Base-by-base conservation (phyloP, 352 stramenopile genomes). In the Phytophthora vignae region DNA sequence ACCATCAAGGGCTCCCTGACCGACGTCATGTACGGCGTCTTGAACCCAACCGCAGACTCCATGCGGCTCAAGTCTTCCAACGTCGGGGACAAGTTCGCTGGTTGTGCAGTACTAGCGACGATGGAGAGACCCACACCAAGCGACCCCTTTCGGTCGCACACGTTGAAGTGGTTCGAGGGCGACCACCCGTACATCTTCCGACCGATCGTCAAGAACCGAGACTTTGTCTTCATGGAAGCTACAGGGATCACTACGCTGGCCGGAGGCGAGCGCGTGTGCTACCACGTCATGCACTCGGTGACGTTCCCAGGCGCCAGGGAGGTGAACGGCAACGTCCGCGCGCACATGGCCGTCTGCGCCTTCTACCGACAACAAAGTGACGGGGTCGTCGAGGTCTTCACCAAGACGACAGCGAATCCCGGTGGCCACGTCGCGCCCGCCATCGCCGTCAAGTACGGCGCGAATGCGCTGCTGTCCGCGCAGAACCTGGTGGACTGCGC, bases 201-300 rank as follows among this genome's bases (percentile, higher is more conserved):
- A 33, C 79, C 69, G 17, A 68, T 85, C 19, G 73, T 85, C 22
- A 84, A 80, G 59, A 81, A 81, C 44, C 78, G 78, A 19, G 84
- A 90, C 63, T 73, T 85, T 27, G 79, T 89, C 4, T 84, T 80
- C 69, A 70, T 88, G 56, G 81, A 91, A 31, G 61, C 71, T n/a
- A 90, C 80, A 7, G 82, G 84, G 14, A 59, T 72, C 21, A 59
- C 49, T 2, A 11, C 60, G 8, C 64, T 87, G n/a, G 38, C 33
- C 4, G 74, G 52, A 15, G 73, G 81, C 21, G 80, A 87, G 29
- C 70, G 71, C 31, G 54, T 90, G 0, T 80, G 80, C 17, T 91
- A 85, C 55, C 80, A 88, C 54, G 55, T 90, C 52, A 58, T 85
- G 60, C 84, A 88, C 59, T 90, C 84, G 22, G 56, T 92, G 38